Percentiles rank a stretch among this genome's conserved stretches.
These are phyloP conservation scores for Trichosanthes truncata DNA, from an alignment of 306 rosid genomes.

Conservation along the genomic window DNA sequence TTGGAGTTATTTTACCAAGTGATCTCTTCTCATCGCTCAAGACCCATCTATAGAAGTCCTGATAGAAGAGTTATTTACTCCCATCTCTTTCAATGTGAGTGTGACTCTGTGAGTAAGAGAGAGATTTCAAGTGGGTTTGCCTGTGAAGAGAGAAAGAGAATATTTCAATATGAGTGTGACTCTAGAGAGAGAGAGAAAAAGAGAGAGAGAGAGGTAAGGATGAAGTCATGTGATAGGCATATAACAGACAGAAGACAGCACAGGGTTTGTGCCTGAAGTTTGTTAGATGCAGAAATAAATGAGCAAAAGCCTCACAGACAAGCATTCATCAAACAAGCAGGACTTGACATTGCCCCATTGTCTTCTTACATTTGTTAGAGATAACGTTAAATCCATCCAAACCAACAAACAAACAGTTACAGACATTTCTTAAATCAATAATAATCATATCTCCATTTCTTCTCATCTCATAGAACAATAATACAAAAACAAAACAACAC, in stretches of 20 bases:
- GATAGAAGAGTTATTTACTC: neutral
- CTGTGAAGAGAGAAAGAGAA: neutral
- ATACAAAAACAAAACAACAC: neutral
- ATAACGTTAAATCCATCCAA: conserved; percentile 2
- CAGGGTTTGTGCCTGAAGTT: neutral
- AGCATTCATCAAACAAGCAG: neutral
- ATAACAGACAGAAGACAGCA: neutral
- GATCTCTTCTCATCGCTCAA: neutral
- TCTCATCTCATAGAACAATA: neutral
- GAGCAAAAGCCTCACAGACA: neutral
- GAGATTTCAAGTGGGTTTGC: neutral
- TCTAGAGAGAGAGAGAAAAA: neutral
- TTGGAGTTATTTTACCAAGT: neutral
- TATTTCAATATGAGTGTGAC: neutral
- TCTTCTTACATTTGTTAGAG: conserved; percentile 2
- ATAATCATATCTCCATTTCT: neutral
- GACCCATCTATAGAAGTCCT: neutral
- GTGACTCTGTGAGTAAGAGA: neutral
- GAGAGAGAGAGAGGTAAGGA: neutral
- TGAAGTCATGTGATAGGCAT: neutral
- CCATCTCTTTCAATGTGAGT: neutral
- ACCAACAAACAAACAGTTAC: neutral
- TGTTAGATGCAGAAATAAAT: neutral
- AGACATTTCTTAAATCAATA: neutral
- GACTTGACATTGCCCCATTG: neutral